Percentiles rank a stretch among this genome's conserved stretches.
phyloP scores from a whole-genome alignment of 2,329 filamentous ascomycete species.

The Aspergillus sp. region DNA sequence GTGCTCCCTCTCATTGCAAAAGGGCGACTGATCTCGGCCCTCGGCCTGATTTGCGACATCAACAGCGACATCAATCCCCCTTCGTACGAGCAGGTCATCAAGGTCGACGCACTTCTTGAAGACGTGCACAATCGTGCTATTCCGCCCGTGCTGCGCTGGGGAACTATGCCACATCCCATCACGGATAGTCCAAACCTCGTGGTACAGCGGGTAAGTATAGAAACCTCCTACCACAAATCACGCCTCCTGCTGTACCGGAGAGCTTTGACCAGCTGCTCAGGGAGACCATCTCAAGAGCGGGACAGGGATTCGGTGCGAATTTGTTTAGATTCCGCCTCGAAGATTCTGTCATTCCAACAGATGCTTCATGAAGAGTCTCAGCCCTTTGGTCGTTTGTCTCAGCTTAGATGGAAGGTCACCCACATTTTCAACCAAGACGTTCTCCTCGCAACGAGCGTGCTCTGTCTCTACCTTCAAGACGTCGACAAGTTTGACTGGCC shows the following conservation, averaged over 20 bases:
- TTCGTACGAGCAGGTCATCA: not conserved
- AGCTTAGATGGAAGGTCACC: constrained; percentile 5
- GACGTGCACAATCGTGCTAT: not conserved
- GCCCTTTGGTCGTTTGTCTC: not conserved
- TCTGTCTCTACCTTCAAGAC: constrained; percentile 4
- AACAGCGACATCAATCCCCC: not conserved
- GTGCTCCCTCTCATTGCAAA: constrained; percentile 2
- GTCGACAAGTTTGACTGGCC: not conserved
- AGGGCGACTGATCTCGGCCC: not conserved
- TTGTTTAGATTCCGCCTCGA: not conserved
- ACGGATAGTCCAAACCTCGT: not conserved
- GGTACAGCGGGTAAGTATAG: not conserved
- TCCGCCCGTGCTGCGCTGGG: not conserved
- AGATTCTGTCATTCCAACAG: not conserved
- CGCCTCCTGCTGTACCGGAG: not conserved
- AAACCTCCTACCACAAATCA: constrained; percentile 1
- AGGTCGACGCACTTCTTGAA: not conserved
- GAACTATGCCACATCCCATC: not conserved
- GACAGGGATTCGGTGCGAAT: not conserved
- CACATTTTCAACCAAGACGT: constrained; percentile 5
- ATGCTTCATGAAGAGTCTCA: constrained; percentile 4
- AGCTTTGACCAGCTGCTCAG: not conserved
- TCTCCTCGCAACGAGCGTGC: constrained; percentile 1
- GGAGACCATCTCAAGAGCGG: not conserved
- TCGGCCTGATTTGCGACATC: not conserved